phyloP scores from a whole-genome alignment of 2,329 filamentous ascomycete genomes.

The Blumeriella jaapii region DNA sequence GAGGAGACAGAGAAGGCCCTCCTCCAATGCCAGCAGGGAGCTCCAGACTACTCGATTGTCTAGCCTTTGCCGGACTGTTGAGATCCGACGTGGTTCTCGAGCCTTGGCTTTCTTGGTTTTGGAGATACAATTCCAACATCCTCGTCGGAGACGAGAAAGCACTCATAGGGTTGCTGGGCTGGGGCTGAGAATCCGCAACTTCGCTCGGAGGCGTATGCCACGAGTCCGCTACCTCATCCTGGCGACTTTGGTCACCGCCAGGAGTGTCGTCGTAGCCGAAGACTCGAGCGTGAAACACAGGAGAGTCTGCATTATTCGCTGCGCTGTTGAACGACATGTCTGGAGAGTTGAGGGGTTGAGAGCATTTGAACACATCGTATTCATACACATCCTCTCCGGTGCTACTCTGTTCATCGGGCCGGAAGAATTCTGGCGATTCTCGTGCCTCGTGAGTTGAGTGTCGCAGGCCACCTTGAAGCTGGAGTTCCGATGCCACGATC shows the following conservation, averaged over 20 bases:
- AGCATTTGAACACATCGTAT: not conserved
- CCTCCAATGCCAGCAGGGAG: not conserved
- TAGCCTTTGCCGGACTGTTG: not conserved
- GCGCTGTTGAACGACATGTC: conserved; percentile 23
- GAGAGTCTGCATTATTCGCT: conserved; percentile 23
- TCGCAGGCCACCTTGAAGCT: conserved; percentile 12
- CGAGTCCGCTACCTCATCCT: conserved; percentile 18
- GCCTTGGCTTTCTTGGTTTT: conserved; percentile 20
- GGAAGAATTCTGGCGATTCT: conserved; percentile 20
- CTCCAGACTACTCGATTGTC: conserved; percentile 2
- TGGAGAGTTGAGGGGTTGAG: conserved; percentile 10
- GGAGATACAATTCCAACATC: conserved; percentile 38
- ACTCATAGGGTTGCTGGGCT: conserved; percentile 25
- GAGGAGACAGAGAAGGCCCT: not conserved
- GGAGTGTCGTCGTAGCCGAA: conserved; percentile 1
- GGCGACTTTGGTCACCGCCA: not conserved
- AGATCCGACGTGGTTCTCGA: not conserved
- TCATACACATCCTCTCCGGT: conserved; percentile 5
- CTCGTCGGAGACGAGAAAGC: conserved; percentile 38
- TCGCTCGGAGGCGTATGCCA: conserved; percentile 38
- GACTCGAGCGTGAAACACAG: conserved; percentile 14
- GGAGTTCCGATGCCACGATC: conserved; percentile 30
- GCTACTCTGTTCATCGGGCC: conserved; percentile 8
- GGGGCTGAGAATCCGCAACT: conserved; percentile 43
- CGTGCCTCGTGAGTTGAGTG: conserved; percentile 14